phyloP scores from a whole-genome alignment of 495 filamentous ascomycete genomes.

The Trichoderma erinaceum region DNA sequence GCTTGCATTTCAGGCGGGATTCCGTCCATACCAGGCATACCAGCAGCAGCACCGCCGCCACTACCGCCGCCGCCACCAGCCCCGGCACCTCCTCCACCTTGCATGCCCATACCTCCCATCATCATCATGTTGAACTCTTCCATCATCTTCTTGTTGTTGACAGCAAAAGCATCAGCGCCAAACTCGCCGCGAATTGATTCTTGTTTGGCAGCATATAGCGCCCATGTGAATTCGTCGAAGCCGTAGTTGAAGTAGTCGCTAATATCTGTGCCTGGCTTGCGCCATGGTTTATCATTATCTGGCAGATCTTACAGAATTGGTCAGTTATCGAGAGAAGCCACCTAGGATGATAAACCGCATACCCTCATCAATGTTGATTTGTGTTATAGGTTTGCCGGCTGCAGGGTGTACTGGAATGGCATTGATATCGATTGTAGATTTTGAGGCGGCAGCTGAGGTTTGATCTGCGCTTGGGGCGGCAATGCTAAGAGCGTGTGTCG shows the following conservation, averaged over 20 bases:
- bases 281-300: slow-evolving; percentile 88
- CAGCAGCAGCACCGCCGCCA: slow-evolving; percentile 27
- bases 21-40: slow-evolving; percentile 64
- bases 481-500: slow-evolving; percentile 17
- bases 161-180: slow-evolving; percentile 50
- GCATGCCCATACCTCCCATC: slow-evolving; percentile 63
- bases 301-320: slow-evolving; percentile 53
- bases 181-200: slow-evolving; percentile 65
- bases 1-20: slow-evolving; percentile 74
- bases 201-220: slow-evolving; percentile 87
- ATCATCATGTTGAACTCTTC: slow-evolving; percentile 87
- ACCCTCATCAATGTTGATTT: slow-evolving; percentile 74
- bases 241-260: slow-evolving; percentile 99
- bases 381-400: slow-evolving; percentile 72
- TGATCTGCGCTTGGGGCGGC: slow-evolving; percentile 23
- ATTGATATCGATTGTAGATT: slow-evolving; percentile 77
- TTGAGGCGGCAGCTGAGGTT: slow-evolving; percentile 44
- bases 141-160: slow-evolving; percentile 75
- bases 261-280: slow-evolving; percentile 88
- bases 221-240: slow-evolving; percentile 99
- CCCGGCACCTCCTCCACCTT: slow-evolving; percentile 27
- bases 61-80: slow-evolving; percentile 21
- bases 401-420: slow-evolving; percentile 71
- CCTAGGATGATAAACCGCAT: slow-evolving; percentile 13
- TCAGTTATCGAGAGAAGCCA: slow-evolving; percentile 19